phyloP scores from a whole-genome alignment of 1,284 basidiomycete species.

The Rhodotorula mucilaginosa region DNA sequence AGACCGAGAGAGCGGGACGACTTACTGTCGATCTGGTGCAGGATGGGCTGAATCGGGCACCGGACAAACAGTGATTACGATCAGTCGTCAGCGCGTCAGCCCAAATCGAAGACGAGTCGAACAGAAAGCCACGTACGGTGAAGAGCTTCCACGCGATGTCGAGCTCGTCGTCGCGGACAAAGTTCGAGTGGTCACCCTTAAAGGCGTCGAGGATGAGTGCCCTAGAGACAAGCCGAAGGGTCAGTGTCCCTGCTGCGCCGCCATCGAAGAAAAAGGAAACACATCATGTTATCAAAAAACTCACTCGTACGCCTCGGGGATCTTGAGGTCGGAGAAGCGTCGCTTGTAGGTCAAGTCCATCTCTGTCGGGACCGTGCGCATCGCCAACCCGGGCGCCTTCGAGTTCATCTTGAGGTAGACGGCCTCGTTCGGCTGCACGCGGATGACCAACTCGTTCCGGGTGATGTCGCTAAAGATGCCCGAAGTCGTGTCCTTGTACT shows the following conservation, averaged over 20 bases:
- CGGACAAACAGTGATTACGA: no score
- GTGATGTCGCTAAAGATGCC: constrained; percentile 94
- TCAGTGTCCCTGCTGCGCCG: no score
- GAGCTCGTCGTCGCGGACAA: constrained; percentile 91
- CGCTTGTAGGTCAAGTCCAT: constrained; percentile 97
- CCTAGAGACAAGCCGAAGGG: constrained; percentile 16
- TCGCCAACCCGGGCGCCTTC: constrained; percentile 85
- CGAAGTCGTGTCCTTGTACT: constrained; percentile 92
- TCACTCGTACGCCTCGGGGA: constrained; percentile 89
- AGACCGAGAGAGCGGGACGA: not conserved
- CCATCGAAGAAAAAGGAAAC: no score
- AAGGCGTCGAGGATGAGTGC: constrained; percentile 45
- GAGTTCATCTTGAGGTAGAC: constrained; percentile 93
- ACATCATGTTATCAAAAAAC: no score
- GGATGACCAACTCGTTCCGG: constrained; percentile 90
- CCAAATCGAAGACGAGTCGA: not conserved
- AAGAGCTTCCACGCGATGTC: constrained; percentile 84
- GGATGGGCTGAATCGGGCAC: not conserved
- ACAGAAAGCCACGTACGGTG: not conserved
- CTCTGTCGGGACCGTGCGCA: constrained; percentile 84
- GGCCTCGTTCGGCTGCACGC: constrained; percentile 90
- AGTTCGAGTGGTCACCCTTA: constrained; percentile 58
- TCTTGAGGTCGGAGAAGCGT: constrained; percentile 76
- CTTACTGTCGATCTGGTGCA: constrained; percentile 9
- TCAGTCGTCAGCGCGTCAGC: no score